Conservation (phyloP, 768 basidiomycete species). For the Mycena epipterygia region DNA sequence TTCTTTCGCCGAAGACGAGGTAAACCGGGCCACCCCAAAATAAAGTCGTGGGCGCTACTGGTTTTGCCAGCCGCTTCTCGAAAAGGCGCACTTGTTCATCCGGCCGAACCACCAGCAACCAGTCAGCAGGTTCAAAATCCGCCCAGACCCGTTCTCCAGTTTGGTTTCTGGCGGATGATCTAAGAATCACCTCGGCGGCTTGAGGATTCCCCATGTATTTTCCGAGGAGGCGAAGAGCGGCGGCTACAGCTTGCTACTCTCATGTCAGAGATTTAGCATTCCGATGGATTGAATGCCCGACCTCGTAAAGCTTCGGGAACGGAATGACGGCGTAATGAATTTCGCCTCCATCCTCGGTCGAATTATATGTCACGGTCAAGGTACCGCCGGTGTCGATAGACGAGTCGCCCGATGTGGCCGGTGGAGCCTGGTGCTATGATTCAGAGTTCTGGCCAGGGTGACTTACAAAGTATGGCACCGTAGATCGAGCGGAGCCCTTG, state of each 20-base stretch:
- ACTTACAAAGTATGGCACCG: too few relatives aligned
- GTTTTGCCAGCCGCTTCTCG: neutral
- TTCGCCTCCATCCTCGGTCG: neutral
- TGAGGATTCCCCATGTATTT: slow-evolving; percentile 6
- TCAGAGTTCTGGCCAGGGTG: too few relatives aligned
- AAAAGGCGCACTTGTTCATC: slow-evolving; percentile 8
- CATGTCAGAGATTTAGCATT: neutral
- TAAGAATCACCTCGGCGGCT: neutral
- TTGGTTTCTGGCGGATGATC: neutral
- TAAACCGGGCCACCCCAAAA: slow-evolving; percentile 18
- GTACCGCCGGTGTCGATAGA: too few relatives aligned
- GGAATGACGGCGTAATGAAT: slow-evolving; percentile 18
- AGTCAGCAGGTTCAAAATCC: slow-evolving; percentile 6
- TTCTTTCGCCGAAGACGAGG: slow-evolving; percentile 8
- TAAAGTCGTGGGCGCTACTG: neutral
- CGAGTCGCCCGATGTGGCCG: too few relatives aligned
- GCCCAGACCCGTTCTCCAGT: slow-evolving; percentile 16
- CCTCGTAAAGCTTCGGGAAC: slow-evolving; percentile 12
- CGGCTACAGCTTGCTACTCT: slow-evolving; percentile 15
- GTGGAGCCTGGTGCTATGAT: too few relatives aligned
- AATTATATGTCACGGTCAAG: slow-evolving; percentile 12
- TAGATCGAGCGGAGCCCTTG: too few relatives aligned
- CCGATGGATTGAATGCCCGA: neutral
- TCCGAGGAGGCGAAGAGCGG: slow-evolving; percentile 11
- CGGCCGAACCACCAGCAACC: slow-evolving; percentile 12